Conservation (phyloP, 2,329 filamentous ascomycete species). For the Diplodia sapinea region DNA sequence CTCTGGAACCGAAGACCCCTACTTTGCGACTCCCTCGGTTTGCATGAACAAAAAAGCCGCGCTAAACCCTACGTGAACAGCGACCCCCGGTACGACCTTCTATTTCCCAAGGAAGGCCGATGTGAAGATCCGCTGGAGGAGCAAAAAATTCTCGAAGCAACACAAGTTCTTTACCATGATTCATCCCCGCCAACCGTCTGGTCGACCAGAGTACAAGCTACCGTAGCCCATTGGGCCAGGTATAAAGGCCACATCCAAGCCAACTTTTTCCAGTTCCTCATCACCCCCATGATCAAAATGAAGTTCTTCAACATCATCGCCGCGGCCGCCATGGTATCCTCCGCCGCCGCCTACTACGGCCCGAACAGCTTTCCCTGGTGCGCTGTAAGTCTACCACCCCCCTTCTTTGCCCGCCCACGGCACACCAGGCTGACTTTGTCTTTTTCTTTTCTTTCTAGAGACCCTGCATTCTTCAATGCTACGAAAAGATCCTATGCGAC, state of each 20-base stretch:
- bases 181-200: not conserved
- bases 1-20: not conserved
- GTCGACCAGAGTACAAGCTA: not conserved
- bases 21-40: not conserved
- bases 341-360: conserved; percentile 8
- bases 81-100: not conserved
- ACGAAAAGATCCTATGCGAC: not conserved
- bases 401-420: not conserved
- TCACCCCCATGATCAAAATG: conserved; percentile 5
- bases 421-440: no score
- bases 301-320: conserved; percentile 14
- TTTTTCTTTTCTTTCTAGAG: not conserved
- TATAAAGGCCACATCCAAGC: not conserved
- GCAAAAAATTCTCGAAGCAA: conserved; percentile 9
- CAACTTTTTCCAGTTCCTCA: not conserved
- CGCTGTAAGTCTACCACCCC: not conserved
- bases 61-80: not conserved
- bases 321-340: conserved; percentile 16
- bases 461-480: conserved; percentile 6
- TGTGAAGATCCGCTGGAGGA: conserved; percentile 8
- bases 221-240: not conserved
- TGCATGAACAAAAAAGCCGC: not conserved
- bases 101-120: not conserved
- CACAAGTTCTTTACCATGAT: not conserved
- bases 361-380: conserved; percentile 6